phyloP scores from a whole-genome alignment of 116 monocot species.

The Thalassia testudinum region DNA sequence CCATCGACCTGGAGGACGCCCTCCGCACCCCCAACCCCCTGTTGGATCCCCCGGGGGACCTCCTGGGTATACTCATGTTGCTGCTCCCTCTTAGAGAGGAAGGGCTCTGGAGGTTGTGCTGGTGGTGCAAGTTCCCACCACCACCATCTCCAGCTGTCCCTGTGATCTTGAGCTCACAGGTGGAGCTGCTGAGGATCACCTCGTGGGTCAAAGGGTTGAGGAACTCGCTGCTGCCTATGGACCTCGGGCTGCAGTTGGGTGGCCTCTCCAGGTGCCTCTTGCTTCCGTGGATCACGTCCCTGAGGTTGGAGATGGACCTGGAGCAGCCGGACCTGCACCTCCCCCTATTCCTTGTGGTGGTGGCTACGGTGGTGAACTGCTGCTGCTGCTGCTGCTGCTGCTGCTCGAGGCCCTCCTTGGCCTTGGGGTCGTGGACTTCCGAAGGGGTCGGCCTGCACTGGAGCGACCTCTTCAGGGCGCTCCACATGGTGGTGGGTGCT shows the following conservation, averaged over 20 bases:
- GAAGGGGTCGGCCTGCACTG: constrained; percentile 54
- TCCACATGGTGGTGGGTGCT: constrained; percentile 22
- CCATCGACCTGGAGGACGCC: background rate
- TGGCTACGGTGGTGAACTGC: background rate
- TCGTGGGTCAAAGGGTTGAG: constrained; percentile 73
- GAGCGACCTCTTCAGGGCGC: constrained; percentile 65
- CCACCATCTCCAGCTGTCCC: constrained; percentile 20
- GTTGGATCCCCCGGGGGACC: background rate
- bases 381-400: background rate
- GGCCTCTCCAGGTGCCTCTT: constrained; percentile 44
- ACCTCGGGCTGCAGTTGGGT: constrained; percentile 65
- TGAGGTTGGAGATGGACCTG: constrained; percentile 85
- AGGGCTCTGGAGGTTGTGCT: constrained; percentile 24
- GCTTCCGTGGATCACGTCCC: constrained; percentile 71
- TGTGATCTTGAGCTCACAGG: constrained; percentile 54
- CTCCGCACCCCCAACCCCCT: background rate
- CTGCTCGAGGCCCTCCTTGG: constrained; percentile 3
- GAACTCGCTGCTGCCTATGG: constrained; percentile 82
- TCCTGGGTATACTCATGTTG: background rate
- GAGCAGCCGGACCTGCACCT: constrained; percentile 71
- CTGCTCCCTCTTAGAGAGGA: constrained; percentile 9
- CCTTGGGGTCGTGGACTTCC: constrained; percentile 58
- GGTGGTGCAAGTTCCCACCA: constrained; percentile 3
- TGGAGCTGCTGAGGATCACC: constrained; percentile 53
- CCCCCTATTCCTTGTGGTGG: background rate